phyloP scores from a whole-genome alignment of 2,329 filamentous ascomycete genomes.

The Chaetomiaceae sp. region DNA sequence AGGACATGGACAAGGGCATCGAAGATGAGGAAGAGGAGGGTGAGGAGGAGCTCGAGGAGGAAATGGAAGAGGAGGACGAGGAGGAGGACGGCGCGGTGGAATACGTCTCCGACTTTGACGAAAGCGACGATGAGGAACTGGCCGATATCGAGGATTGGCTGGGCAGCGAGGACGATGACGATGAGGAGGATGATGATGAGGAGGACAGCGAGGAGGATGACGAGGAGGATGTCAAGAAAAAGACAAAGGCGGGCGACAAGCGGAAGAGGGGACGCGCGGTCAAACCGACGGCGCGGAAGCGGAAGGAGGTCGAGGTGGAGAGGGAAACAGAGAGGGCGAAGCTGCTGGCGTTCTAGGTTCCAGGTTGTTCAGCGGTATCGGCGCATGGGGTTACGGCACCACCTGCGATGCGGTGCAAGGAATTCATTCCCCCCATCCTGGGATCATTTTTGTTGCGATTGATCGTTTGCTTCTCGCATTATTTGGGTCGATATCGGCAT shows the following conservation, averaged over 20 bases:
- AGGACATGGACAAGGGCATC: conserved; percentile 84
- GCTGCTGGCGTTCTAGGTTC: conserved; percentile 28
- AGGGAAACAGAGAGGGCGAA: conserved; percentile 48
- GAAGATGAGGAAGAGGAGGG: conserved; percentile 68
- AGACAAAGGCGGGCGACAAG: conserved; percentile 54
- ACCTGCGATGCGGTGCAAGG: background rate
- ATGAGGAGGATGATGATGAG: conserved; percentile 53
- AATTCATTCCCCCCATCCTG: no score
- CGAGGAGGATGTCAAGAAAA: conserved; percentile 43
- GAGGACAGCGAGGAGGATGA: conserved; percentile 48
- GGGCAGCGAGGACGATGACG: conserved; percentile 64
- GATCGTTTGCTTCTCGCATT: no score
- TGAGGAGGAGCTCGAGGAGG: conserved; percentile 60
- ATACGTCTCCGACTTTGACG: conserved; percentile 88
- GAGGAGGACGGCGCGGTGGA: conserved; percentile 78
- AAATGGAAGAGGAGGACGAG: conserved; percentile 61
- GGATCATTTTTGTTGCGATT: no score
- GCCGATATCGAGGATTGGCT: conserved; percentile 90
- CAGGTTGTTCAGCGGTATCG: background rate
- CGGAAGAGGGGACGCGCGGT: conserved; percentile 47
- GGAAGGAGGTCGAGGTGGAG: conserved; percentile 77
- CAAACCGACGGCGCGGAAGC: conserved; percentile 51
- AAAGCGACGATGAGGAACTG: conserved; percentile 73
- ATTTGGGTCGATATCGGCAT: no score
- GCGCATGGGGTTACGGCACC: no score